Evolutionary conservation across 495 filamentous ascomycete genomes (phyloP), one percentile per base, ranked within the genome.

Genomic region (Penicillium coffeae): DNA sequence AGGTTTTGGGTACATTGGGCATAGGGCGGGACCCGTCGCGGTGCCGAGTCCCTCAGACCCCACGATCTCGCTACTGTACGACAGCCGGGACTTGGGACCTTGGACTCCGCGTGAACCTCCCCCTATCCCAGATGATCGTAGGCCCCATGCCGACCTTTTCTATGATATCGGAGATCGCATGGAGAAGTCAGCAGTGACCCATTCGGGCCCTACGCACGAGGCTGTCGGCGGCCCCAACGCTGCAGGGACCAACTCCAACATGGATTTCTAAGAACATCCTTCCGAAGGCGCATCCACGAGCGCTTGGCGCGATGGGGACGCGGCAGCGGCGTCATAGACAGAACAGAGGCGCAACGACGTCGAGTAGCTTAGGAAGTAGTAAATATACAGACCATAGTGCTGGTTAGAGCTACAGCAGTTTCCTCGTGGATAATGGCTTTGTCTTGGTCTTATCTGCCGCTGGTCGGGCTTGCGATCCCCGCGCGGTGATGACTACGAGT

Each of bases 391-490:
- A n/a, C n/a, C n/a, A n/a, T n/a, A n/a, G n/a, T n/a, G n/a, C n/a
- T n/a, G n/a, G n/a, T n/a, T n/a, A n/a, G n/a, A n/a, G n/a, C n/a
- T n/a, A n/a, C n/a, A n/a, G n/a, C n/a, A n/a, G n/a, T n/a, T n/a
- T n/a, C n/a, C n/a, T n/a, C n/a, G n/a, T n/a, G n/a, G n/a, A 47
- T 32, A 47, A 39, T 21, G 5, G 16, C 35, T 30, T 47, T 38
- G 21, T 39, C 41, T 42, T n/a, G n/a, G n/a, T n/a, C 54, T 57
- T 50, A 57, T 52, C 54, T 51, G 35, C 27, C 44, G 35, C 15
- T 54, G 51, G 45, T 54, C 41, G 49, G 54, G 38, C 42, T 37
- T 58, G 47, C 44, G 47, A 54, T 51, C 51, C 55, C 53, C 53
- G 53, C 44, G 41, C 55, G 38, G 22, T 42, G 42, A 52, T 57